Percentiles rank a stretch among this genome's conserved stretches.
These are phyloP conservation scores for Bassia scoparia DNA, from an alignment of 148 eudicot species.

Conservation along the genomic window DNA sequence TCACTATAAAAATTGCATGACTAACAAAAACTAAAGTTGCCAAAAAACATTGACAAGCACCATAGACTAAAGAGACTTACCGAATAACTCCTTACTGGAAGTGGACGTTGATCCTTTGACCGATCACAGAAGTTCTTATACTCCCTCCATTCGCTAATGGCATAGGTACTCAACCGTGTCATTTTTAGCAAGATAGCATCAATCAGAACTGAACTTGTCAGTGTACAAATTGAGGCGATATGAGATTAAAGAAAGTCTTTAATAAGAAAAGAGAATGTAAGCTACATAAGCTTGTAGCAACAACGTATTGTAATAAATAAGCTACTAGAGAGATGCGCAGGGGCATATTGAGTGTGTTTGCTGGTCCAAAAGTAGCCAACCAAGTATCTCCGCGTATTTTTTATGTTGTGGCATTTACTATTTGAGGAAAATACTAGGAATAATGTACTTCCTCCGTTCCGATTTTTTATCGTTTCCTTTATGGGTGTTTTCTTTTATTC, in stretches of 20 bases:
- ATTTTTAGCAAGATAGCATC: conserved; percentile 2
- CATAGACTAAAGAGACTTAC: conserved; percentile 37
- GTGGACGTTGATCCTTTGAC: conserved; percentile 88
- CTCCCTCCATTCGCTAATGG: conserved; percentile 93
- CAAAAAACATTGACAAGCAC: not conserved
- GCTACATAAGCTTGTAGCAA: too few relatives aligned
- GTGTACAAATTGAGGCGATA: conserved; percentile 8
- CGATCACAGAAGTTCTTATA: conserved; percentile 97
- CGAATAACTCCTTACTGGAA: conserved; percentile 96
- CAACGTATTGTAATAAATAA: too few relatives aligned
- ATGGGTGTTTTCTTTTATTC: too few relatives aligned
- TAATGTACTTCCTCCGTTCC: too few relatives aligned
- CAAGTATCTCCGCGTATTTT: too few relatives aligned
- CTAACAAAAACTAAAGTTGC: not conserved
- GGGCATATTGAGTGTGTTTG: conserved; percentile 9
- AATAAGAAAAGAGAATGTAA: not conserved
- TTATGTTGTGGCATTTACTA: too few relatives aligned
- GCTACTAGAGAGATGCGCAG: not conserved
- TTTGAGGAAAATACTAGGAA: too few relatives aligned
- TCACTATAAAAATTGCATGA: not conserved
- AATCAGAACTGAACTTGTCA: not conserved
- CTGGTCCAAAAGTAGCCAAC: not conserved
- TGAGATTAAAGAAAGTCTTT: not conserved
- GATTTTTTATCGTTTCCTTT: too few relatives aligned
- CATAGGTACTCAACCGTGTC: conserved; percentile 85